Evolutionary conservation across 306 rosid species (phyloP), one percentile per base, ranked within the genome.

Genomic region (Aeschynomene evenia): DNA sequence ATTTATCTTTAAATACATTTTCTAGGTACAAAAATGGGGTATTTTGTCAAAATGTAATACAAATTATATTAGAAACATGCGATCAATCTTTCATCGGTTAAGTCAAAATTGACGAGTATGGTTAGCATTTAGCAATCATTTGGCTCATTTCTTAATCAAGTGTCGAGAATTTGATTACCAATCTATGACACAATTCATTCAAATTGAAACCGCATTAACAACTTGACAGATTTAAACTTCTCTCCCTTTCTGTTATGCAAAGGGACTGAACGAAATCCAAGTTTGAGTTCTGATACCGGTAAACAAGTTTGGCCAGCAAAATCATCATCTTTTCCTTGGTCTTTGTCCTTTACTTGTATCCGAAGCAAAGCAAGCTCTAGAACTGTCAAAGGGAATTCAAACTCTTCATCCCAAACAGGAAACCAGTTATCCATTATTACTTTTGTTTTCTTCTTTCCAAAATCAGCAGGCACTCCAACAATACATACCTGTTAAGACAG

Each of bases 221-320:
- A 75, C 86, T 64, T 91, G 2, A 91, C 97, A 61, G 82, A 73
- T n/a, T 77, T 81, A 19, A 61, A 72, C 58, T 87, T 89, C 45
- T 82, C 87, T 0, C 97, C 96, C 84, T 76, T 94, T 62, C 49
- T 64, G 86, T 84, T 66, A 36, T 81, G 83, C 3, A 94, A 81
- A 22, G 99, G 83, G 21, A 94, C 84, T 5, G 97, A 80, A 8
- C 96, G 84, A 60, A 94, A 79, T n/a, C 99, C 97, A 0, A 52
- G 72, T 69, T 68, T 81, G 0, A 94, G 78, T 70, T 94, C 99
- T 7, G 96, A 85, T 23, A 94, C 73, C 1, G 99, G 97, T 71
- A 94, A 59, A 80, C 97, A 94, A 8, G 89, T 84, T 72, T 90
- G 98, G 28, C 98, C 98, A 1, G 90, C 97, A 73, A 88, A 94